These are phyloP conservation scores for Eucalyptus guilfoylei DNA, from an alignment of 345 rosid genomes.

Conservation along the genomic window DNA sequence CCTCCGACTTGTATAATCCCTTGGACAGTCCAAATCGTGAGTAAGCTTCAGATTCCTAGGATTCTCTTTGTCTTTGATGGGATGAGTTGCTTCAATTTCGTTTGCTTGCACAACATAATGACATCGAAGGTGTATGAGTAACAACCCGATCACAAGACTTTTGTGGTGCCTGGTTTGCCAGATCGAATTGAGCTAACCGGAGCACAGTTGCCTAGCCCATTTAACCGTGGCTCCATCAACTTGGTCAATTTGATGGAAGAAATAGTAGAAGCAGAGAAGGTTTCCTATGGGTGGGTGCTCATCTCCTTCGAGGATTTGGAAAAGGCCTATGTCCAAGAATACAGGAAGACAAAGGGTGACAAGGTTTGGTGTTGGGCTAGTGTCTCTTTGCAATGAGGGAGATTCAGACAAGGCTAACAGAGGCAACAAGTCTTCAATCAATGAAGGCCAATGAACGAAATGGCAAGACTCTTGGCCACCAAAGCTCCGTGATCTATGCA, in stretches of 20 bases:
- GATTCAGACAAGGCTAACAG: slow-evolving; percentile 12
- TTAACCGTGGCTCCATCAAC: not conserved
- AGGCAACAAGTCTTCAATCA: slow-evolving; percentile 9
- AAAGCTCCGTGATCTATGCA: slow-evolving; percentile 24
- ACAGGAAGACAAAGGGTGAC: not conserved
- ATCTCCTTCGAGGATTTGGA: slow-evolving; percentile 31
- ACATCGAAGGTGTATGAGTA: slow-evolving; percentile 3
- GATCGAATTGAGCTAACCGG: slow-evolving; percentile 5
- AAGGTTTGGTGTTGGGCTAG: slow-evolving; percentile 35
- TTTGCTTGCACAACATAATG: slow-evolving; percentile 5
- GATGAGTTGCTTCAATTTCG: slow-evolving; percentile 15
- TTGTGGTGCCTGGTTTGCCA: slow-evolving; percentile 21
- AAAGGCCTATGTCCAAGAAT: not conserved
- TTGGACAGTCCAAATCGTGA: slow-evolving; percentile 23
- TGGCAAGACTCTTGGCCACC: slow-evolving; percentile 11
- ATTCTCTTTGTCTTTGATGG: slow-evolving; percentile 35
- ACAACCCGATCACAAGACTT: slow-evolving; percentile 2
- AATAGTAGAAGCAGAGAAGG: slow-evolving; percentile 10
- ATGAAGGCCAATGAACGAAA: not conserved
- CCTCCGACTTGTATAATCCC: slow-evolving; percentile 20
- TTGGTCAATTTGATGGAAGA: slow-evolving; percentile 5
- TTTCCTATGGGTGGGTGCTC: slow-evolving; percentile 8
- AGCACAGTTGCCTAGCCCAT: slow-evolving; percentile 17
- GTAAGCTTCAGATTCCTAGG: slow-evolving; percentile 15
- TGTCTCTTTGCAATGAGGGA: slow-evolving; percentile 14